These are phyloP conservation scores for Amyloporia xantha DNA, from an alignment of 768 basidiomycete genomes.

Conservation along the genomic window DNA sequence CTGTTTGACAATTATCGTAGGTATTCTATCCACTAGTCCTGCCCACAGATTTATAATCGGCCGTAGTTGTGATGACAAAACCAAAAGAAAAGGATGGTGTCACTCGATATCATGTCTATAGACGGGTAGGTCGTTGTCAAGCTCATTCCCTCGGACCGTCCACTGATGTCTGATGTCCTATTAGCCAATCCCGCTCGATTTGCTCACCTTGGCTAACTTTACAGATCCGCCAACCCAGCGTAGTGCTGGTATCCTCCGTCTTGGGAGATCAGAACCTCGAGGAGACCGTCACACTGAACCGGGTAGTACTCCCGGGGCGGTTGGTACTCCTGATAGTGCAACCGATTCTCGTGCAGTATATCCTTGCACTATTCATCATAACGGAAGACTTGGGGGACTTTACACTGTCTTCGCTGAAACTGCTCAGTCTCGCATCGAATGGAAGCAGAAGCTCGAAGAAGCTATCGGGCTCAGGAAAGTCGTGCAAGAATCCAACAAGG, in stretches of 20 bases:
- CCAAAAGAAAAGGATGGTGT: conserved; percentile 70
- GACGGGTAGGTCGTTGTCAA: conserved; percentile 48
- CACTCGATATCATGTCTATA: conserved; percentile 73
- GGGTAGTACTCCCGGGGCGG: conserved; percentile 22
- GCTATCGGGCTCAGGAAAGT: conserved; percentile 79
- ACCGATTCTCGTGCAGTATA: conserved; percentile 72
- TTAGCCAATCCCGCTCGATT: conserved; percentile 89
- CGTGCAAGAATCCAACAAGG: conserved; percentile 91
- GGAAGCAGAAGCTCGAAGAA: conserved; percentile 87
- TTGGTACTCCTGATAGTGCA: conserved; percentile 32
- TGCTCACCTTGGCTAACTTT: conserved; percentile 81
- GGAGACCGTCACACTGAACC: conserved; percentile 23
- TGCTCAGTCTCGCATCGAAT: conserved; percentile 66
- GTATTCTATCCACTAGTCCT: conserved; percentile 23
- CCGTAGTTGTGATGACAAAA: conserved; percentile 86
- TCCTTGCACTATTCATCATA: conserved; percentile 86
- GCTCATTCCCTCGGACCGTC: background rate
- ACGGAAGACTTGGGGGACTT: conserved; percentile 79
- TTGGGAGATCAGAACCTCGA: conserved; percentile 42
- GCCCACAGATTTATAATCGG: background rate
- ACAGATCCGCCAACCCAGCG: conserved; percentile 74
- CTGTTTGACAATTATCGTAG: conserved; percentile 93
- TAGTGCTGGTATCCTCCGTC: conserved; percentile 63
- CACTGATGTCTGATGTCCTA: background rate
- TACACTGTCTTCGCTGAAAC: conserved; percentile 87